Conservation (phyloP, 257 asterid genomes). For the Galeopsis tetrahit region DNA sequence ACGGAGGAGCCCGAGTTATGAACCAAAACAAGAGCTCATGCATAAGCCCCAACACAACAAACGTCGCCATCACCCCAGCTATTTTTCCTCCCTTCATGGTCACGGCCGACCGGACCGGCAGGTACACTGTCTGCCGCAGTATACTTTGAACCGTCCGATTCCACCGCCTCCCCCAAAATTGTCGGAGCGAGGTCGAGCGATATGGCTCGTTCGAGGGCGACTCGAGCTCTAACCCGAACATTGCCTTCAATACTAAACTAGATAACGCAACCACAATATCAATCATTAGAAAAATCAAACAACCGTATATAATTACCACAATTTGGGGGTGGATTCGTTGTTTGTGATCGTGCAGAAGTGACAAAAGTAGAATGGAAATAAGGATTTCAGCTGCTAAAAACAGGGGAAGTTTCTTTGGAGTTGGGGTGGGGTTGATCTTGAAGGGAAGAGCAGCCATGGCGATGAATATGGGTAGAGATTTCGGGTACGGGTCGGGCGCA, state of each 20-base stretch:
- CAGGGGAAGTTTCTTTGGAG: constrained; percentile 33
- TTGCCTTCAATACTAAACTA: constrained; percentile 27
- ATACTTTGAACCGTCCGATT: constrained; percentile 51
- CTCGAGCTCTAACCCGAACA: constrained; percentile 54
- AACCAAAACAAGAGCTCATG: constrained; percentile 66
- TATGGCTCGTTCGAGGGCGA: constrained; percentile 69
- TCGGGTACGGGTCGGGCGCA: constrained; percentile 25
- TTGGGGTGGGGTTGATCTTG: constrained; percentile 27
- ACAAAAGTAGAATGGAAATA: constrained; percentile 26
- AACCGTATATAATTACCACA: constrained; percentile 35
- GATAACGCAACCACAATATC: constrained; percentile 45
- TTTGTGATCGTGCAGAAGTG: constrained; percentile 28
- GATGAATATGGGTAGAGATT: constrained; percentile 50
- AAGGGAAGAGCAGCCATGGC: constrained; percentile 58
- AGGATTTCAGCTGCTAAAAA: constrained; percentile 42
- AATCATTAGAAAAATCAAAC: constrained; percentile 40
- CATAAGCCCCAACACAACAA: constrained; percentile 63
- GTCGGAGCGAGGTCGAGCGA: constrained; percentile 58
- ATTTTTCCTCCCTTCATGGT: constrained; percentile 38
- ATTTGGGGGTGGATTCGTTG: constrained; percentile 26
- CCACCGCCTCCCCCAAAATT: constrained; percentile 85
- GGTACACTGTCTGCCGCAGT: constrained; percentile 53
- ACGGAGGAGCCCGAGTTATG: constrained; percentile 46
- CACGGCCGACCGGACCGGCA: constrained; percentile 50
- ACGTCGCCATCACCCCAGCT: constrained; percentile 54